phyloP scores from a whole-genome alignment of 1,284 basidiomycete species.

The Mycena citricolor region DNA sequence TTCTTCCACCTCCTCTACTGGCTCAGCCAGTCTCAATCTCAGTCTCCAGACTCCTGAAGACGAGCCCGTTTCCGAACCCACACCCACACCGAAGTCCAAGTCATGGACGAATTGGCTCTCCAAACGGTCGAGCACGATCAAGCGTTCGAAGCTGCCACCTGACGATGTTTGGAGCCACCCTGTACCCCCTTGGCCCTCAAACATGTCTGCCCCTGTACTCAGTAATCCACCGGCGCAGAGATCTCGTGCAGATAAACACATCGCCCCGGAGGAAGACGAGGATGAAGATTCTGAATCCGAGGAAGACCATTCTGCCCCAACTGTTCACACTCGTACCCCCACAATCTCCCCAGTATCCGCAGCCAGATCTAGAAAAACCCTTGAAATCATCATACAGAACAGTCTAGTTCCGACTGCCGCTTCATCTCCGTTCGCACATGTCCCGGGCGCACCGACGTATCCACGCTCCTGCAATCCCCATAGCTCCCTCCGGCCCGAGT shows the following conservation, averaged over 20 bases:
- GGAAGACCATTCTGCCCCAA: constrained; percentile 21
- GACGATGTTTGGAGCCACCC: constrained; percentile 17
- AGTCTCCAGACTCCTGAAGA: constrained; percentile 64
- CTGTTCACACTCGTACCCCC: constrained; percentile 6
- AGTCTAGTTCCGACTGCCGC: constrained; percentile 40
- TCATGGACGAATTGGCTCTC: constrained; percentile 55
- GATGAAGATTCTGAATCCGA: constrained; percentile 22
- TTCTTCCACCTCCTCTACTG: constrained; percentile 62
- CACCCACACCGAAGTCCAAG: constrained; percentile 36
- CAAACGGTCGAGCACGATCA: constrained; percentile 38
- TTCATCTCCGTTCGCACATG: constrained; percentile 53
- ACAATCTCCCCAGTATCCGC: constrained; percentile 16
- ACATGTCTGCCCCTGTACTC: constrained; percentile 18
- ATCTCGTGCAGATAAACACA: constrained; percentile 8
- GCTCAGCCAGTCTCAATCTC: constrained; percentile 55
- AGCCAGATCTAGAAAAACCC: constrained; percentile 22
- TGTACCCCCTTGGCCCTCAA: constrained; percentile 16
- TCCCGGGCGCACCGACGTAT: constrained; percentile 45
- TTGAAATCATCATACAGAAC: constrained; percentile 36
- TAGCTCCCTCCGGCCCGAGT: constrained; percentile 39
- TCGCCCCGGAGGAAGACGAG: constrained; percentile 23
- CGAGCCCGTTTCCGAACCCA: constrained; percentile 35
- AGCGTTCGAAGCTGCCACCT: constrained; percentile 15
- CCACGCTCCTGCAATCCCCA: constrained; percentile 61
- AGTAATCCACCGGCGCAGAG: constrained; percentile 19